Percentiles rank a stretch among this genome's conserved stretches.
These are phyloP conservation scores for Termitomyces sp. DNA, from an alignment of 768 basidiomycete genomes.

Conservation along the genomic window DNA sequence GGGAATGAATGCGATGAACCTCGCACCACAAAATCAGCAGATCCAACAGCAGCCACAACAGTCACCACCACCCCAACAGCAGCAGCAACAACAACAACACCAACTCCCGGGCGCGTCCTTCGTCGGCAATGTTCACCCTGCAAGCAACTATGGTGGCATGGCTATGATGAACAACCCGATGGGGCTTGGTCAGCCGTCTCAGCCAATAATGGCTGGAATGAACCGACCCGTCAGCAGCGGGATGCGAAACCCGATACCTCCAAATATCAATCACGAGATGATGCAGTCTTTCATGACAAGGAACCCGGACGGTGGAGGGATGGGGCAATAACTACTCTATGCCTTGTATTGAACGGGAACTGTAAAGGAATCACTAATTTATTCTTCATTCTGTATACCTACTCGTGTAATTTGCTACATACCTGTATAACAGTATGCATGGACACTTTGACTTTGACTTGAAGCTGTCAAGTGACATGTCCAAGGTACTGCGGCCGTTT, in stretches of 20 bases:
- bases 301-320: constrained; percentile 20
- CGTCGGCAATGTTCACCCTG: constrained; percentile 14
- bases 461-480: no score
- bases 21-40: constrained; percentile 13
- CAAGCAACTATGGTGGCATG: constrained; percentile 14
- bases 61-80: constrained; percentile 7
- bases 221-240: constrained; percentile 15
- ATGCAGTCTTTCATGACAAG: constrained; percentile 43
- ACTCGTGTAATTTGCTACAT: background rate
- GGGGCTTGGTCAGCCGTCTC: constrained; percentile 19
- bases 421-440: background rate
- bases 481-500: no score
- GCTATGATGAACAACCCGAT: constrained; percentile 21
- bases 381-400: constrained; percentile 11
- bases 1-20: constrained; percentile 11
- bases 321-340: constrained; percentile 7
- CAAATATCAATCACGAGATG: constrained; percentile 36
- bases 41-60: constrained; percentile 24
- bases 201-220: constrained; percentile 21
- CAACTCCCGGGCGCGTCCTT: constrained; percentile 13
- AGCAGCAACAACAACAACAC: constrained; percentile 19
- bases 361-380: background rate
- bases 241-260: constrained; percentile 16
- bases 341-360: background rate
- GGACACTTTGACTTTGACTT: background rate